A percentile compares a stretch with the other conserved stretches of the same genome.
Conservation (phyloP, 306 rosid genomes). For the Cicer chorassanicum region DNA sequence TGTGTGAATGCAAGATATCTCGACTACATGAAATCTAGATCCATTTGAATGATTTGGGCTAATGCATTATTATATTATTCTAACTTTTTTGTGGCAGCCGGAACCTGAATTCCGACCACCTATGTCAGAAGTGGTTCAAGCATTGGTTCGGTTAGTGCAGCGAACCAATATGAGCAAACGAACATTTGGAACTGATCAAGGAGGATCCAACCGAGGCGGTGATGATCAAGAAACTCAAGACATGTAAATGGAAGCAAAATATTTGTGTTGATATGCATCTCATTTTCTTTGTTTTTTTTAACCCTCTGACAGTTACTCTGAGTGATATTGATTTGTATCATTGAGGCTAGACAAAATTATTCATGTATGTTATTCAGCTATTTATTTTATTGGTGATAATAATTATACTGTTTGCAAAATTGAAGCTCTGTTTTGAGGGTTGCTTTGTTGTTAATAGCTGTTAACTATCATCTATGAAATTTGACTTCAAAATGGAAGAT, state of each 20-base stretch:
- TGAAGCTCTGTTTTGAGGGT: constrained; percentile 1
- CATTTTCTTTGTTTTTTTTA: constrained; percentile 38
- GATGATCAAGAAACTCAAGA: constrained; percentile 56
- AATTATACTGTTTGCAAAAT: constrained; percentile 42
- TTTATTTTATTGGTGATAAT: constrained; percentile 49
- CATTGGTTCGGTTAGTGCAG: constrained; percentile 86
- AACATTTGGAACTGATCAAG: constrained; percentile 81
- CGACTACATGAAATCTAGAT: background rate
- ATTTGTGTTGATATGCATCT: constrained; percentile 40
- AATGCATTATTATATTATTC: constrained; percentile 24
- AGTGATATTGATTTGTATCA: constrained; percentile 40
- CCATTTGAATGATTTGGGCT: background rate
- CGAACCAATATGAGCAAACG: constrained; percentile 98
- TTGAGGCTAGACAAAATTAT: constrained; percentile 37
- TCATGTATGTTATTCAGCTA: constrained; percentile 50
- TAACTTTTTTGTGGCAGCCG: constrained; percentile 61
- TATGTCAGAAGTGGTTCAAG: constrained; percentile 97
- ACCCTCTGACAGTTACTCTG: constrained; percentile 6
- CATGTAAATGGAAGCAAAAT: constrained; percentile 49
- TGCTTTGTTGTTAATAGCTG: background rate
- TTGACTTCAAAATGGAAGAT: background rate
- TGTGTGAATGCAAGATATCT: background rate
- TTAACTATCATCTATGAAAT: background rate
- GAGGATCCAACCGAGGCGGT: constrained; percentile 59
- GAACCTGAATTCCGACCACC: constrained; percentile 99